Evolutionary conservation across 208 protist genomes (phyloP).

Genomic region (Kentomonas sorsogonicus): DNA sequence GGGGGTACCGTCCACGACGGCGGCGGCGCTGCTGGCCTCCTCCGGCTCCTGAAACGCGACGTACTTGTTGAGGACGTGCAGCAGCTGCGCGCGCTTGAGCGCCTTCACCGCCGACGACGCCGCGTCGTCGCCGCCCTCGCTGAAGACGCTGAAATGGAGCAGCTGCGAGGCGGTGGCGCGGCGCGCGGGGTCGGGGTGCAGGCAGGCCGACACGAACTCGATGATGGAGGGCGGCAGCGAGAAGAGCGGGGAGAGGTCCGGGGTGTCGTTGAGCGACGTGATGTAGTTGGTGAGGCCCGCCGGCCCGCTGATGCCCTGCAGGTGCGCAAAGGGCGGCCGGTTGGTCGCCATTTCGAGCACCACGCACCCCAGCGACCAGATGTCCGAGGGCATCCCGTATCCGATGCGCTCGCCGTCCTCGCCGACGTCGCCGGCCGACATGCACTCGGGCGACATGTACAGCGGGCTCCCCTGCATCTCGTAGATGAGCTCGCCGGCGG

Average conservation of each 20-base stretch:
- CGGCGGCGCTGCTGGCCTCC: conserved; percentile 20
- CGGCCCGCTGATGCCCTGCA: conserved; percentile 60
- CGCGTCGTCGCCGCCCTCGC: conserved; percentile 53
- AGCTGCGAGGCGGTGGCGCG: conserved; percentile 69
- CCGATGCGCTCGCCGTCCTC: conserved; percentile 65
- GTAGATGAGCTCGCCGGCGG: conserved; percentile 57
- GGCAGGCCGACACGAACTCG: conserved; percentile 81
- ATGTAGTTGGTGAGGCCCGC: conserved; percentile 73
- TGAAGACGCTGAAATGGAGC: conserved; percentile 73
- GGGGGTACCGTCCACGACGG: not conserved
- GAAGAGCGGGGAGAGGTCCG: conserved; percentile 78
- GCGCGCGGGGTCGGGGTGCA: conserved; percentile 63
- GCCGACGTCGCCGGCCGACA: conserved; percentile 68
- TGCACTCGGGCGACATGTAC: conserved; percentile 89
- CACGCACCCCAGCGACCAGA: conserved; percentile 87
- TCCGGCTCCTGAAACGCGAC: conserved; percentile 78
- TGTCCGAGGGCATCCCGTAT: conserved; percentile 79
- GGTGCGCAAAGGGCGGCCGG: conserved; percentile 80
- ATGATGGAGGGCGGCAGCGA: conserved; percentile 52
- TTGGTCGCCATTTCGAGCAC: conserved; percentile 86
- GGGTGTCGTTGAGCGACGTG: conserved; percentile 73
- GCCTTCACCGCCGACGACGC: conserved; percentile 67
- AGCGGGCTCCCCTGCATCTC: conserved; percentile 84
- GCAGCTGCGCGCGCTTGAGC: conserved; percentile 71
- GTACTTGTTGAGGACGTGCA: conserved; percentile 82